Conservation (phyloP, 2,329 filamentous ascomycete genomes). For the Aspergillus phoenicis region DNA sequence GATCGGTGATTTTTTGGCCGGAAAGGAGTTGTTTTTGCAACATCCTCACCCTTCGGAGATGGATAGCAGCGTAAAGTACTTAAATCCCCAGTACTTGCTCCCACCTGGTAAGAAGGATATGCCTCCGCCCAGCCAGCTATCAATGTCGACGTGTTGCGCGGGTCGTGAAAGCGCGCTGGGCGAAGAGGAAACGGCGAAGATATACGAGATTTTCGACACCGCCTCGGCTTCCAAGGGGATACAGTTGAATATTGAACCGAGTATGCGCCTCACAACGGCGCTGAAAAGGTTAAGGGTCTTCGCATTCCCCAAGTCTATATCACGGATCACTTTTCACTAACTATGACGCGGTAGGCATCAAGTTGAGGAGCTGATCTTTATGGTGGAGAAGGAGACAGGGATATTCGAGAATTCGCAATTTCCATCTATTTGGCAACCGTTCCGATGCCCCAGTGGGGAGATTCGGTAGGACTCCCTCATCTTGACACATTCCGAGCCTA, state of each 20-base stretch:
- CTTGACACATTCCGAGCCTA: neutral
- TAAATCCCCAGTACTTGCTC: slow-evolving; percentile 10
- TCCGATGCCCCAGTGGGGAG: neutral
- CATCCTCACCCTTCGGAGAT: neutral
- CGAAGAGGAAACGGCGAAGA: neutral
- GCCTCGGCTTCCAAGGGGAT: neutral
- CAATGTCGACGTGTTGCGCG: neutral
- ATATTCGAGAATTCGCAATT: neutral
- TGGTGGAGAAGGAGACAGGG: slow-evolving; percentile 9
- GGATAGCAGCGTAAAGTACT: neutral
- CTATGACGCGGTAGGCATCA: slow-evolving; percentile 5
- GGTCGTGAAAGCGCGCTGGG: neutral
- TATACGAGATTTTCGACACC: slow-evolving; percentile 9
- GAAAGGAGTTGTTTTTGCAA: slow-evolving; percentile 4
- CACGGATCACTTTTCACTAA: neutral
- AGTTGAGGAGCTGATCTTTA: slow-evolving; percentile 6
- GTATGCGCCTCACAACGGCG: neutral
- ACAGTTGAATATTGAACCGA: neutral
- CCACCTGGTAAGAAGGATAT: neutral
- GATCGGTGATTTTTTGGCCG: neutral
- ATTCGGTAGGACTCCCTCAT: neutral
- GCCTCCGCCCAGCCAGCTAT: neutral
- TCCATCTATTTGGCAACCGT: slow-evolving; percentile 4
- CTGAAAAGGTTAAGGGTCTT: slow-evolving; percentile 7
- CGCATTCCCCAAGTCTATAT: neutral